Evolutionary conservation across 306 rosid species (phyloP).

Genomic region (Castanea sativa): DNA sequence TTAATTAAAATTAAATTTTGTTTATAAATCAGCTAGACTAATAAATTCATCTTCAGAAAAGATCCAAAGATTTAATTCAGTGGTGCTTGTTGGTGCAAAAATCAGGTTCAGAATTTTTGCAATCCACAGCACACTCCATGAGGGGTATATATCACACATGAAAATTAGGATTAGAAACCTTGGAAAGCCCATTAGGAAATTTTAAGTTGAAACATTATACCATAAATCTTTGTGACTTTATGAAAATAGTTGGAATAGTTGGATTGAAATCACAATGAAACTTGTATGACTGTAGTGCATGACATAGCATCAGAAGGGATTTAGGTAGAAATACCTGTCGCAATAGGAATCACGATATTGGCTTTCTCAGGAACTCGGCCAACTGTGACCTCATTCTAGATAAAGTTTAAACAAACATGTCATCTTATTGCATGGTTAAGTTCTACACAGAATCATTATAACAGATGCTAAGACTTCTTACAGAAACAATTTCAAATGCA

Average conservation of each 20-base stretch:
- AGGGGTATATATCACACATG: neutral
- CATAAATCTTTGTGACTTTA: neutral
- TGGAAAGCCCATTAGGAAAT: neutral
- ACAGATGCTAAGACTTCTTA: slow-evolving; percentile 42
- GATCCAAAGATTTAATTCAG: slow-evolving; percentile 5
- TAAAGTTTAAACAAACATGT: slow-evolving; percentile 12
- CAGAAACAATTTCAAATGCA: slow-evolving; percentile 79
- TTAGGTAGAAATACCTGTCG: slow-evolving; percentile 62
- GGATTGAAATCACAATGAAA: neutral
- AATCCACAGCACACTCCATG: neutral
- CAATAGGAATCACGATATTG: slow-evolving; percentile 80
- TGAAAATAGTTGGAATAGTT: neutral
- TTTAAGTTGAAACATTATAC: neutral
- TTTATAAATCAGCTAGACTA: neutral
- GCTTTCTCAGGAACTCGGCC: slow-evolving; percentile 92
- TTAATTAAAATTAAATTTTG: neutral
- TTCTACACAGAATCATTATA: neutral
- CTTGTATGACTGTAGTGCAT: neutral
- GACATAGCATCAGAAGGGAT: neutral
- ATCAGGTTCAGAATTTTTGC: neutral
- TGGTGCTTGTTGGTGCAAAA: neutral
- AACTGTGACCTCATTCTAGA: slow-evolving; percentile 67
- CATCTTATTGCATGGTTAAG: slow-evolving; percentile 22
- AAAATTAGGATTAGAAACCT: neutral
- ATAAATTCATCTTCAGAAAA: neutral